A percentile compares a stretch with the other conserved stretches of the same genome.
Evolutionary conservation across 345 rosid genomes (phyloP).

Genomic region (Microcos paniculata): DNA sequence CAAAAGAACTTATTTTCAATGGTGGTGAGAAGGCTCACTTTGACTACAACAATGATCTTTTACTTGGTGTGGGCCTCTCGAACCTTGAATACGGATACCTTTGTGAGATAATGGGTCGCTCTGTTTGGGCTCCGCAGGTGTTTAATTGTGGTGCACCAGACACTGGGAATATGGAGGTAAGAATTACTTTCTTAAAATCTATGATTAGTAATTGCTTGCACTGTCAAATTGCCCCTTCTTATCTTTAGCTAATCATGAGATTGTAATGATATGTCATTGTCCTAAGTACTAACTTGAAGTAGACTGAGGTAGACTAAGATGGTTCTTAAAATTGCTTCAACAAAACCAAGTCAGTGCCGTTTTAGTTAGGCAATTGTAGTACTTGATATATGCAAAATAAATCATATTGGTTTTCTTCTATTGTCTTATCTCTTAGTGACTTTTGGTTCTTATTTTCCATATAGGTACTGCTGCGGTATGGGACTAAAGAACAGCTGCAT

Average conservation of each 20-base stretch:
- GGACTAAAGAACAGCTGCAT: constrained; percentile 75
- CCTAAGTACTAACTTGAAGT: neutral
- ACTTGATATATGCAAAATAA: neutral
- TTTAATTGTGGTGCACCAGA: constrained; percentile 98
- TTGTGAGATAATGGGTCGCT: constrained; percentile 98
- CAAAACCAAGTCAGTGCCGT: neutral
- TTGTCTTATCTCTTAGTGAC: neutral
- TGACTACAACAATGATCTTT: constrained; percentile 33
- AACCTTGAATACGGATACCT: constrained; percentile 95
- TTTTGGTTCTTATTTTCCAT: too few species aligned
- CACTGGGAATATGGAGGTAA: constrained; percentile 99
- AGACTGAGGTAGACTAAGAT: constrained; percentile 4
- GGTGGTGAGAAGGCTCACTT: constrained; percentile 33
- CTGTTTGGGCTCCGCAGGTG: constrained; percentile 93
- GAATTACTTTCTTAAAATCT: neutral
- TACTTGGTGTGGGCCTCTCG: constrained; percentile 91
- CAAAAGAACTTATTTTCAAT: constrained; percentile 55
- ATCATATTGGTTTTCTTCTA: neutral
- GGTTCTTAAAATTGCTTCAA: constrained; percentile 11
- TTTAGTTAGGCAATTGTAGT: neutral
- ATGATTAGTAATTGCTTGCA: neutral
- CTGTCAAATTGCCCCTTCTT: neutral
- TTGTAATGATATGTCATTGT: neutral
- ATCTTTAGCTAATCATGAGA: neutral
- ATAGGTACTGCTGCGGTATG: constrained; percentile 91